Percentiles rank a stretch among this genome's conserved stretches.
phyloP scores from a whole-genome alignment of 139 green algal species.

The Helicosporidium sp. region DNA sequence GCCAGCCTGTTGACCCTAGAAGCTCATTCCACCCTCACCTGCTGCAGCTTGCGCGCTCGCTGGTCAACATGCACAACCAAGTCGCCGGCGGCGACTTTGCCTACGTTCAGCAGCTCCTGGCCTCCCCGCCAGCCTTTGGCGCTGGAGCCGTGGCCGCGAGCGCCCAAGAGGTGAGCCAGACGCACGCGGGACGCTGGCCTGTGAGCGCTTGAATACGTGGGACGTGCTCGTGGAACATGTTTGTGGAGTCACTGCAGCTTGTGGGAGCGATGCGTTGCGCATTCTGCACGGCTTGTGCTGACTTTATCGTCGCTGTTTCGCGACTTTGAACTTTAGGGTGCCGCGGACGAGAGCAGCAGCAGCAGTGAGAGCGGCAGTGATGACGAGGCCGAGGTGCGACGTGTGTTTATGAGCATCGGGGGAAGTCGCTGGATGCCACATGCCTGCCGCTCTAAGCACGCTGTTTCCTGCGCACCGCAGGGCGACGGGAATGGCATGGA shows the following conservation, averaged over 20 bases:
- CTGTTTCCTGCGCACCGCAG: neutral
- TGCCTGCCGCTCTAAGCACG: no score
- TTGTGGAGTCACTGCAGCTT: no score
- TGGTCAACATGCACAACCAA: conserved; percentile 25
- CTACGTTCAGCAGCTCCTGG: conserved; percentile 10
- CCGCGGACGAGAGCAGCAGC: no score
- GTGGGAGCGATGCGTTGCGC: no score
- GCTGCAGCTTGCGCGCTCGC: conserved; percentile 10
- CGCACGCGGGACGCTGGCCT: neutral
- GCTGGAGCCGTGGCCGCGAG: neutral
- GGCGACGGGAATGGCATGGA: conserved; percentile 17
- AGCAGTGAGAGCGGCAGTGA: neutral
- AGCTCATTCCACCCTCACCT: no score
- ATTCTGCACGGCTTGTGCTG: no score
- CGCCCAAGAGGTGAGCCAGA: neutral
- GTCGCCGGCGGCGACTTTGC: conserved; percentile 15
- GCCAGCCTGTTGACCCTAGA: no score
- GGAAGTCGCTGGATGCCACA: neutral
- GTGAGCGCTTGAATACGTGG: neutral
- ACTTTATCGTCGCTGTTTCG: neutral
- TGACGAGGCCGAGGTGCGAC: neutral
- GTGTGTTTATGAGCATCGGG: neutral
- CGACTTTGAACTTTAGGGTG: neutral
- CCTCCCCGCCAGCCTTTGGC: neutral
- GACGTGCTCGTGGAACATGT: no score